Conservation (phyloP, 768 basidiomycete species). For the Suillus bovinus region DNA sequence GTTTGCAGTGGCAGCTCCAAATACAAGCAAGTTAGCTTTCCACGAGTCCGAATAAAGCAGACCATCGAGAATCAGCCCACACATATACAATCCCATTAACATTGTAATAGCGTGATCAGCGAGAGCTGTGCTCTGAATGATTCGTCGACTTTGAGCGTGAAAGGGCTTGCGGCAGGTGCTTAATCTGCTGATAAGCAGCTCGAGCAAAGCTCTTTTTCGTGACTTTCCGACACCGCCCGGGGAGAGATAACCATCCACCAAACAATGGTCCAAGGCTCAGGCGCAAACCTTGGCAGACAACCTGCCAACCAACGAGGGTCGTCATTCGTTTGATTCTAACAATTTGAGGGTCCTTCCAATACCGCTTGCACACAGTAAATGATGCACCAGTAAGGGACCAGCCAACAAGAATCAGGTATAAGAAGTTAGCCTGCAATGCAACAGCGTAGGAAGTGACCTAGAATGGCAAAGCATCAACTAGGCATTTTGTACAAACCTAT, state of each 20-base stretch:
- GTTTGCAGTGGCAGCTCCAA: slow-evolving; percentile 40
- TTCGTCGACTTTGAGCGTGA: slow-evolving; percentile 11
- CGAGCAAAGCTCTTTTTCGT: slow-evolving; percentile 7
- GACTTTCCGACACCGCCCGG: background rate
- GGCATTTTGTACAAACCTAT: slow-evolving; percentile 57
- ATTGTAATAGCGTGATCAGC: slow-evolving; percentile 20
- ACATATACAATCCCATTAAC: too few relatives aligned
- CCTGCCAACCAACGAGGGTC: slow-evolving; percentile 61
- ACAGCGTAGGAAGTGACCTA: slow-evolving; percentile 64
- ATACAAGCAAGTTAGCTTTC: slow-evolving; percentile 70
- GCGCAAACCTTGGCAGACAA: slow-evolving; percentile 62
- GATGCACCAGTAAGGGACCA: slow-evolving; percentile 64
- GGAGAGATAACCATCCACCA: slow-evolving; percentile 30
- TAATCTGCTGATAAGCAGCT: slow-evolving; percentile 5
- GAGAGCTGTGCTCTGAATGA: slow-evolving; percentile 14
- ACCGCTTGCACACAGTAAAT: slow-evolving; percentile 59
- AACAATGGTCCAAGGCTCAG: slow-evolving; percentile 65
- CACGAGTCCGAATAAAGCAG: slow-evolving; percentile 67
- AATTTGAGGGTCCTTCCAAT: slow-evolving; percentile 66
- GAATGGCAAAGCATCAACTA: slow-evolving; percentile 49
- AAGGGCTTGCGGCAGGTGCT: background rate
- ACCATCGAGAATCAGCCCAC: slow-evolving; percentile 76
- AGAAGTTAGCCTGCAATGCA: slow-evolving; percentile 57
- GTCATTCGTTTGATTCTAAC: slow-evolving; percentile 65
- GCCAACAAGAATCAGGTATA: slow-evolving; percentile 71